Base-by-base conservation (phyloP, 1,139 yeast species). In the Suhomyces choctaworum region DNA sequence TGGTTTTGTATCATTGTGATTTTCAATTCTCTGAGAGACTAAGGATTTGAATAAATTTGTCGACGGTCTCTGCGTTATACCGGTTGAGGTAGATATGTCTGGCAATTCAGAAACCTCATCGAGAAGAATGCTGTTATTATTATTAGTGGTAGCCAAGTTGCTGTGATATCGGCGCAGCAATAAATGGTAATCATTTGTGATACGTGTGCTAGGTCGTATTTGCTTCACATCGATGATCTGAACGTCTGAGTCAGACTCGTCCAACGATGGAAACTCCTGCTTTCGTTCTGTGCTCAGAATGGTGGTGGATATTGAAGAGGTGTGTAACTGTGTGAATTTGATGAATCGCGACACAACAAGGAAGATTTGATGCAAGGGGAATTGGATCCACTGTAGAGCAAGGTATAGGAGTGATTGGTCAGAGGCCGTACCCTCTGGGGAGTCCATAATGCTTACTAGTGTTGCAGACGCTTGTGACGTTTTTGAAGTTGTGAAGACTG, bases 131-230 rank as follows among this genome's bases (percentile, higher is more conserved):
- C 48, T 46, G 25, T 47, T 46, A 25, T 45, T 43, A 22, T 42
- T 36, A 29, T 30, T 30, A 3, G 31, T 13, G 6, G 17, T 32
- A 10, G 25, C 10, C 5, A 12, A 9, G 2, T 24, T n/a, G 8
- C 10, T 16, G 16, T 32, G 27, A 17, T 27, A 21, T 12, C 25
- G 39, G n/a, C n/a, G n/a, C n/a, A n/a, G n/a, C n/a, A 45, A 26
- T 3, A 45, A 21, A 25, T 47, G 51, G 22, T 36, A 46, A 28
- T 46, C 50, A 17, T 46, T 42, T 11, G 50, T 44, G 21, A 45
- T 25, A 2, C 15, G 29, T 3, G 17, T 25, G 15, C 32, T 22
- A 13, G 15, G 20, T 20, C 22, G 16, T n/a, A 29, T n/a, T 21
- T 29, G 38, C 13, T 31, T 27, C 17, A 34, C 30, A 16, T 20